These are phyloP conservation scores for Nicotiana knightiana DNA, from an alignment of 257 asterid species.

Conservation along the genomic window DNA sequence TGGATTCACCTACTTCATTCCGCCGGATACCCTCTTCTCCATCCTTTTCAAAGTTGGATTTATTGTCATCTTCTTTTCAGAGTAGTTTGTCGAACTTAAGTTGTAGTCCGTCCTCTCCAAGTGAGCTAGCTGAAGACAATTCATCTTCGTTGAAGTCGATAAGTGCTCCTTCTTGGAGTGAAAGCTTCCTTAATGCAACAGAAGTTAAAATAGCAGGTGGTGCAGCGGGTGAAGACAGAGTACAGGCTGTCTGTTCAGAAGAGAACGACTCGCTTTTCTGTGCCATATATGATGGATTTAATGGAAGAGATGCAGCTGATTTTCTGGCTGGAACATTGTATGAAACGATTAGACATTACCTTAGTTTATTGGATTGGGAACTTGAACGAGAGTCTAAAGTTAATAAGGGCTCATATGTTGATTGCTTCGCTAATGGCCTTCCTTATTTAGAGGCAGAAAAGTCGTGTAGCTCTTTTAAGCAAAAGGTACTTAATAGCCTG, in stretches of 20 bases:
- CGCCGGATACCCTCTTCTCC: conserved; percentile 76
- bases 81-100: conserved; percentile 76
- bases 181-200: conserved; percentile 57
- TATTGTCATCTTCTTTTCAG: conserved; percentile 68
- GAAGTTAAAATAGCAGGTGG: conserved; percentile 94
- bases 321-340: conserved; percentile 85
- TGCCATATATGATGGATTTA: conserved; percentile 83
- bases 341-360: conserved; percentile 60
- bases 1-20: conserved; percentile 87
- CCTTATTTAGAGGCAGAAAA: conserved; percentile 8
- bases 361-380: conserved; percentile 55
- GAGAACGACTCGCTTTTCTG: conserved; percentile 90
- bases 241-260: conserved; percentile 94
- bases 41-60: conserved; percentile 37
- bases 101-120: conserved; percentile 70
- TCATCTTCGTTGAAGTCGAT: conserved; percentile 45
- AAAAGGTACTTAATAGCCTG: conserved; percentile 61
- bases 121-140: conserved; percentile 49
- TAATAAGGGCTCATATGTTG: background rate
- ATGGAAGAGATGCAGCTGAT: conserved; percentile 97
- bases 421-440: background rate
- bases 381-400: conserved; percentile 31
- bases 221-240: conserved; percentile 97
- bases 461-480: conserved; percentile 27
- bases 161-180: conserved; percentile 47